Conservation (phyloP, 1,139 yeast genomes). For the Kodamaea fungicola region DNA sequence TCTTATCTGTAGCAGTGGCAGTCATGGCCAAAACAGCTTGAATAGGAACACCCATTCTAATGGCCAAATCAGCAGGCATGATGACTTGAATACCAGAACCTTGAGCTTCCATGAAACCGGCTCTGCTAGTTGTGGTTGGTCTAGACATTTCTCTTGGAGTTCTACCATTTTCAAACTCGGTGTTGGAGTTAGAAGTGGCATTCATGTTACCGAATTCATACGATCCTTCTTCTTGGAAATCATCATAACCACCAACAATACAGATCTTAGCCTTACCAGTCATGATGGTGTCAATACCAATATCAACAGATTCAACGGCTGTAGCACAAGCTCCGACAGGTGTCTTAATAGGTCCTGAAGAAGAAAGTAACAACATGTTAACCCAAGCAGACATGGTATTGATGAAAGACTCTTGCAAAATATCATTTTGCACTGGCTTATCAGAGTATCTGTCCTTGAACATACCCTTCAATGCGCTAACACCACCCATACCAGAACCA, state of each 20-base stretch:
- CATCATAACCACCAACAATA: slow-evolving; percentile 98
- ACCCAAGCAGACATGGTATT: slow-evolving; percentile 99
- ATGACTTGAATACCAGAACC: slow-evolving; percentile 98
- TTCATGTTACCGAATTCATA: slow-evolving; percentile 98
- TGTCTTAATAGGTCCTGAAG: slow-evolving; percentile 99
- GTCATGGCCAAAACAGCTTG: slow-evolving; percentile 93
- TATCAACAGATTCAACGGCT: slow-evolving; percentile 94
- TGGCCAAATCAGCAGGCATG: slow-evolving; percentile 91
- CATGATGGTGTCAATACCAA: slow-evolving; percentile 89
- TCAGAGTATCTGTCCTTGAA: slow-evolving; percentile 92
- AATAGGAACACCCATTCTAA: slow-evolving; percentile 98
- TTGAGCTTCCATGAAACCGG: slow-evolving; percentile 99
- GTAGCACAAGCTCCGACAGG: slow-evolving; percentile 99
- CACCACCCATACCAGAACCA: slow-evolving; percentile 99
- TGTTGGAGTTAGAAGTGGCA: slow-evolving; percentile 87
- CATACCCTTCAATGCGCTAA: slow-evolving; percentile 94
- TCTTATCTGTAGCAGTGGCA: slow-evolving; percentile 97
- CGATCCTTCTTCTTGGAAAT: slow-evolving; percentile 98
- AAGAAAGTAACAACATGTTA: slow-evolving; percentile 91
- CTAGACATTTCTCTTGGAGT: slow-evolving; percentile 98
- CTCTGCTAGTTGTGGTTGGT: slow-evolving; percentile 93
- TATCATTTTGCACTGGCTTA: slow-evolving; percentile 92
- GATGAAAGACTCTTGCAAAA: slow-evolving; percentile 95
- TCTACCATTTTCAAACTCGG: slow-evolving; percentile 92
- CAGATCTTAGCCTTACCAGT: slow-evolving; percentile 94